These are phyloP conservation scores for Diphasiastrum complanatum DNA, from an alignment of 83 land plant genomes.

Conservation along the genomic window DNA sequence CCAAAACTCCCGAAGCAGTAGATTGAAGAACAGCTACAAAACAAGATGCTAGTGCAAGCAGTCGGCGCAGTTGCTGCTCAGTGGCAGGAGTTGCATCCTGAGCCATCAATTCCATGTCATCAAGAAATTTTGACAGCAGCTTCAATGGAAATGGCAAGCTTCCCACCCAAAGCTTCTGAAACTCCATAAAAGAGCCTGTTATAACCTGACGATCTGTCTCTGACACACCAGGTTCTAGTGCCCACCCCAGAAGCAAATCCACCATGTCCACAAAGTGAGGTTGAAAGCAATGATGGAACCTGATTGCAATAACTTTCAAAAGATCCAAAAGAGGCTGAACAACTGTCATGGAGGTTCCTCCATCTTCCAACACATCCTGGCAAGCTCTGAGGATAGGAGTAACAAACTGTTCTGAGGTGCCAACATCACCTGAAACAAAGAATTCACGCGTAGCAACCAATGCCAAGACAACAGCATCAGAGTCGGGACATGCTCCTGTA, in stretches of 20 bases:
- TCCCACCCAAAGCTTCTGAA: conserved; percentile 74
- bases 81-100: conserved; percentile 53
- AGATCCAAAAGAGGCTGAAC: conserved; percentile 57
- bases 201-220: conserved; percentile 65
- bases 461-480: conserved; percentile 55
- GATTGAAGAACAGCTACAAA: conserved; percentile 74
- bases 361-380: conserved; percentile 82
- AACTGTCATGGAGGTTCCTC: conserved; percentile 62
- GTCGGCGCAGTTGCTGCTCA: conserved; percentile 42
- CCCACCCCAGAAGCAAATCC: conserved; percentile 96
- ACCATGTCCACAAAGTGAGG: conserved; percentile 81
- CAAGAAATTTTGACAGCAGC: conserved; percentile 70
- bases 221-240: conserved; percentile 67
- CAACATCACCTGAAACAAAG: conserved; percentile 53
- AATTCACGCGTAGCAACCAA: conserved; percentile 62
- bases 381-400: conserved; percentile 66
- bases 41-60: conserved; percentile 77
- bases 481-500: conserved; percentile 31
- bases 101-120: conserved; percentile 77
- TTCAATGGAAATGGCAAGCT: conserved; percentile 64
- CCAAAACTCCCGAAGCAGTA: conserved; percentile 58
- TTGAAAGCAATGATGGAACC: conserved; percentile 54
- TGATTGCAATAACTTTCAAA: conserved; percentile 50
- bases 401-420: conserved; percentile 53
- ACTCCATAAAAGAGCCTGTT: conserved; percentile 70